A percentile compares a stretch with the other conserved stretches of the same genome.
Conservation (phyloP, 2,329 filamentous ascomycete genomes). For the Alternaria alternata region DNA sequence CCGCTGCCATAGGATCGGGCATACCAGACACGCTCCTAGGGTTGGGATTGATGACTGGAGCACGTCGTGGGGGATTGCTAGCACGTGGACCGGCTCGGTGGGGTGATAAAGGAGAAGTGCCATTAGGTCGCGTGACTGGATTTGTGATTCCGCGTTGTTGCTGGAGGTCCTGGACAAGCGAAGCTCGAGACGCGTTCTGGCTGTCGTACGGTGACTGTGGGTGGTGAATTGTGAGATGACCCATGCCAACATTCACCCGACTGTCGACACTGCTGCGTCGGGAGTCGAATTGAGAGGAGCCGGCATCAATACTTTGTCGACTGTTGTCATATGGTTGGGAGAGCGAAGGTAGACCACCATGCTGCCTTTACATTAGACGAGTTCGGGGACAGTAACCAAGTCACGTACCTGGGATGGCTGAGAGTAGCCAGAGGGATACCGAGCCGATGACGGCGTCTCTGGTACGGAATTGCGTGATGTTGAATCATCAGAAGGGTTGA, state of each 20-base stretch:
- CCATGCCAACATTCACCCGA: conserved; percentile 75
- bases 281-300: conserved; percentile 61
- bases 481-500: conserved; percentile 59
- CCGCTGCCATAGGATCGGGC: conserved; percentile 70
- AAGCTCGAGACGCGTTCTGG: conserved; percentile 78
- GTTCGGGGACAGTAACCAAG: not conserved
- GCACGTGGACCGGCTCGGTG: conserved; percentile 46
- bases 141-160: conserved; percentile 62
- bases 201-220: conserved; percentile 76
- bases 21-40: conserved; percentile 70
- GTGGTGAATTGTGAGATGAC: conserved; percentile 72
- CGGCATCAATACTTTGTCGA: conserved; percentile 59
- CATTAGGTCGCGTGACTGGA: conserved; percentile 53
- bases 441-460: conserved; percentile 53
- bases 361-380: conserved; percentile 34
- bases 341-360: conserved; percentile 62
- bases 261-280: conserved; percentile 82
- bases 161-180: conserved; percentile 74
- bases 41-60: conserved; percentile 76
- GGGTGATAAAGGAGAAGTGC: conserved; percentile 56
- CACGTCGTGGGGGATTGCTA: conserved; percentile 62
- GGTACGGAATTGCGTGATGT: conserved; percentile 54
- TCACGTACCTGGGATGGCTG: conserved; percentile 37
- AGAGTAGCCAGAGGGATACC: conserved; percentile 43
- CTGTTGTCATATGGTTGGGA: conserved; percentile 62